Percentiles rank a stretch among this genome's conserved stretches.
Conservation (phyloP, 2,329 filamentous ascomycete species). For the Trichoderma sp. region DNA sequence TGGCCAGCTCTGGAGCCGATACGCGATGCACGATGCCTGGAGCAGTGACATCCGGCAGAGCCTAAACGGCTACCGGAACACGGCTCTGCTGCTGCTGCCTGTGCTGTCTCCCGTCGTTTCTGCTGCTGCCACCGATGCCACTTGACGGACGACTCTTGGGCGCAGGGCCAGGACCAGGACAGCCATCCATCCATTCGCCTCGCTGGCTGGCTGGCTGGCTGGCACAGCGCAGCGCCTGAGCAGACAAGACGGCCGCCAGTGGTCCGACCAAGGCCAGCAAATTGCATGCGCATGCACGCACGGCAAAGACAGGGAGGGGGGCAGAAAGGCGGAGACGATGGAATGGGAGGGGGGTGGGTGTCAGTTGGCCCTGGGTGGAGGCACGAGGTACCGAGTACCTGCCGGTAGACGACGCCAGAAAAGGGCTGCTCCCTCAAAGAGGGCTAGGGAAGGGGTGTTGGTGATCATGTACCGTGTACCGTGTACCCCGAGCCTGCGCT, state of each 20-base stretch:
- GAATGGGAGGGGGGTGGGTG: slow-evolving; percentile 23
- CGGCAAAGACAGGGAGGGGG: slow-evolving; percentile 25
- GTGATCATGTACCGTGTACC: slow-evolving; percentile 8
- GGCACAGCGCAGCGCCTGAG: background rate
- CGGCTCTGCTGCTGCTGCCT: slow-evolving; percentile 5
- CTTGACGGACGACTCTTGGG: background rate
- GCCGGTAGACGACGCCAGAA: slow-evolving; percentile 10
- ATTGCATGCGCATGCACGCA: slow-evolving; percentile 27
- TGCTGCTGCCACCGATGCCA: background rate
- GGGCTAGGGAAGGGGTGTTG: slow-evolving; percentile 6
- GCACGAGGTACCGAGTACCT: slow-evolving; percentile 18
- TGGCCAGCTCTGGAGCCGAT: slow-evolving; percentile 4
- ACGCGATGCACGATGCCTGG: slow-evolving; percentile 7
- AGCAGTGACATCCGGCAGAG: slow-evolving; percentile 24
- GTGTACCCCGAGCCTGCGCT: background rate
- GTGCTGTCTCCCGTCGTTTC: background rate
- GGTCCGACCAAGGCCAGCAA: slow-evolving; percentile 23
- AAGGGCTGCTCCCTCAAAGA: slow-evolving; percentile 34
- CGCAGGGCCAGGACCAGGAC: background rate
- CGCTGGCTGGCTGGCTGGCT: too few species aligned
- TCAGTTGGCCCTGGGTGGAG: slow-evolving; percentile 5
- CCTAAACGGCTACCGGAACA: slow-evolving; percentile 20
- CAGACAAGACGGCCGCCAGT: slow-evolving; percentile 4
- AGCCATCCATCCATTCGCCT: too few species aligned
- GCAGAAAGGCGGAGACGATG: slow-evolving; percentile 23